These are phyloP conservation scores for Cruciata laevipes DNA, from an alignment of 257 asterid genomes.

Conservation along the genomic window DNA sequence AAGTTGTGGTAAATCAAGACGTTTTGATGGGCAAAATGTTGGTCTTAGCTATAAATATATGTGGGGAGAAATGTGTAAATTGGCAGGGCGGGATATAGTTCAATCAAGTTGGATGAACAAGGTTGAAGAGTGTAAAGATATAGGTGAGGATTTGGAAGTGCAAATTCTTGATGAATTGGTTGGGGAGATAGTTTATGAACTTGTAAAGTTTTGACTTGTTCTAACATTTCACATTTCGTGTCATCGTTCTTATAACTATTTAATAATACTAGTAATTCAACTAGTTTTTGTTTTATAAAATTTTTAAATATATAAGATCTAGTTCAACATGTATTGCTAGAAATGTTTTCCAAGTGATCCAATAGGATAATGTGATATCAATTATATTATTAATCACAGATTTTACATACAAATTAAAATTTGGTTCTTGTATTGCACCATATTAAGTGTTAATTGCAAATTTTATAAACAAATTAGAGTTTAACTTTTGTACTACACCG, in stretches of 20 bases:
- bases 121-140: slow-evolving; percentile 25
- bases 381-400: too few species aligned
- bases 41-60: slow-evolving; percentile 5
- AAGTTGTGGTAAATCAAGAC: slow-evolving; percentile 12
- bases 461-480: too few species aligned
- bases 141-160: slow-evolving; percentile 36
- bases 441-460: too few species aligned
- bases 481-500: too few species aligned
- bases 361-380: too few species aligned
- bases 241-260: too few species aligned
- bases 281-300: too few species aligned
- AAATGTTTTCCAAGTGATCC: too few species aligned
- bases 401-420: too few species aligned
- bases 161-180: slow-evolving; percentile 42
- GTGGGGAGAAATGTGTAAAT: slow-evolving; percentile 32
- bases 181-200: slow-evolving; percentile 31
- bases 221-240: not conserved
- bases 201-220: slow-evolving; percentile 10
- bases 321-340: not conserved
- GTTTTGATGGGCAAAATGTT: not conserved
- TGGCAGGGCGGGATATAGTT: slow-evolving; percentile 37
- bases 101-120: slow-evolving; percentile 35
- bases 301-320: too few species aligned
- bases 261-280: too few species aligned
- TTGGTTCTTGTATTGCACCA: too few species aligned